These are phyloP conservation scores for Mycosphaerella sp. DNA, from an alignment of 2,329 filamentous ascomycete genomes.

Conservation along the genomic window DNA sequence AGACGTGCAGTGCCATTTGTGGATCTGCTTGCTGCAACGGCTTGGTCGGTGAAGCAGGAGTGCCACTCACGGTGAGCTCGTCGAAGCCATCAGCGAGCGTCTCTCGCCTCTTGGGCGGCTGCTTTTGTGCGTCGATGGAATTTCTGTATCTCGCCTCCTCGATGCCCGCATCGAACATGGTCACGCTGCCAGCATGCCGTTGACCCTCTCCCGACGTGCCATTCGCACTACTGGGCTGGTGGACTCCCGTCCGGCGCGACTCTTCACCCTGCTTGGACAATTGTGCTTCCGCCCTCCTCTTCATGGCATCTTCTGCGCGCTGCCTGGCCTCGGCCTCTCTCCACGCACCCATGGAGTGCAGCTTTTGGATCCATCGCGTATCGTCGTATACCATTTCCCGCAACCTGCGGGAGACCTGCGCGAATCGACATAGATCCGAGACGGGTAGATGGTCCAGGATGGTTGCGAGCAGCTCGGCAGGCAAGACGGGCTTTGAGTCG, in stretches of 20 bases:
- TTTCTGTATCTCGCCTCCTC: conserved; percentile 56
- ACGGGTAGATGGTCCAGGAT: conserved; percentile 88
- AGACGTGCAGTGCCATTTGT: conserved; percentile 58
- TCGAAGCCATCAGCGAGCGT: conserved; percentile 68
- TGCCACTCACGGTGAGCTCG: conserved; percentile 54
- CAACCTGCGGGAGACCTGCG: conserved; percentile 75
- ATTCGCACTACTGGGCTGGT: conserved; percentile 32
- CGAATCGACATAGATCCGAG: conserved; percentile 76
- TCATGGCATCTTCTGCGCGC: conserved; percentile 65
- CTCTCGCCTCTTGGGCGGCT: conserved; percentile 23
- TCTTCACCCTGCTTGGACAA: conserved; percentile 39
- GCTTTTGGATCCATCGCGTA: conserved; percentile 80
- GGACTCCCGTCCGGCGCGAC: conserved; percentile 32
- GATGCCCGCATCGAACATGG: conserved; percentile 65
- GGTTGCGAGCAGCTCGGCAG: conserved; percentile 83
- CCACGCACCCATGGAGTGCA: conserved; percentile 87
- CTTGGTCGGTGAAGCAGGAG: conserved; percentile 14
- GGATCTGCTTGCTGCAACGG: conserved; percentile 43
- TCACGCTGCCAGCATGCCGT: conserved; percentile 44
- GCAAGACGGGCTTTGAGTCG: conserved; percentile 68
- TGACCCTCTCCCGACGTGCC: conserved; percentile 34
- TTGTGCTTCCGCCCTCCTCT: conserved; percentile 52
- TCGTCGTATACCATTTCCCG: conserved; percentile 99
- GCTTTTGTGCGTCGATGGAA: conserved; percentile 32
- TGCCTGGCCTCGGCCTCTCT: conserved; percentile 78